Base-by-base conservation (phyloP, 805 yeast species). In the Saccharomyces jurei region DNA sequence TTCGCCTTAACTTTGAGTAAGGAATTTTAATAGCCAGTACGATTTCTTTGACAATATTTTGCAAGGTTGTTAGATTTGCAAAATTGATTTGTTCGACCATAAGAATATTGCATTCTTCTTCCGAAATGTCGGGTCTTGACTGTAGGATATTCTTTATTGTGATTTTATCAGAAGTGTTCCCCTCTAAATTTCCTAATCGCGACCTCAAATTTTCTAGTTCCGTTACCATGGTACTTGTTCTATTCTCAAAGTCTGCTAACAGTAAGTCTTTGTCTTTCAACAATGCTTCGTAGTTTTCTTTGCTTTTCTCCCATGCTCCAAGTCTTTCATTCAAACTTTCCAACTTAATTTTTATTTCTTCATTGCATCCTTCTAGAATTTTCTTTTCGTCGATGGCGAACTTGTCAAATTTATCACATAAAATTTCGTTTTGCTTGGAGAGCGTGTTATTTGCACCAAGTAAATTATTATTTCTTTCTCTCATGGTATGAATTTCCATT, bases 21-120 rank as follows among this genome's bases (percentile, higher is more conserved):
- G 76, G 74, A 17, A 71, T 64, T 13, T 64, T 64, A 48, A 73
- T 62, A 29, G 67, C 55, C 2, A 70, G 55, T 48, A 71, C 56
- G 8, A 73, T 54, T 56, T 71, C 67, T 55, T 73, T 73, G 29
- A 73, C 59, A 3, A 68, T 57, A 56, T 72, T 73, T 32, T 71
- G 74, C 17, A 72, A 64, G 25, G 68, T 64, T 2, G 66, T 59
- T 52, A 65, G 36, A 11, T 66, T 60, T 22, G 72, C 55, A 2
- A 49, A 48, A 49, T 72, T 74, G 21, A 74, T 63, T n/a, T 56
- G 48, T 2, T 59, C 58, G 2, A 73, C 60, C 55, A 64, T 65
- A 49, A 36, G 44, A 17, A 36, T 9, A 36, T 36, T 36, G 17
- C 44, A 36, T 36, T 36, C 44, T n/a, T 36, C 44, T 17, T 10